Evolutionary conservation across 345 rosid genomes (phyloP).

Genomic region (Conringia planisiliqua): DNA sequence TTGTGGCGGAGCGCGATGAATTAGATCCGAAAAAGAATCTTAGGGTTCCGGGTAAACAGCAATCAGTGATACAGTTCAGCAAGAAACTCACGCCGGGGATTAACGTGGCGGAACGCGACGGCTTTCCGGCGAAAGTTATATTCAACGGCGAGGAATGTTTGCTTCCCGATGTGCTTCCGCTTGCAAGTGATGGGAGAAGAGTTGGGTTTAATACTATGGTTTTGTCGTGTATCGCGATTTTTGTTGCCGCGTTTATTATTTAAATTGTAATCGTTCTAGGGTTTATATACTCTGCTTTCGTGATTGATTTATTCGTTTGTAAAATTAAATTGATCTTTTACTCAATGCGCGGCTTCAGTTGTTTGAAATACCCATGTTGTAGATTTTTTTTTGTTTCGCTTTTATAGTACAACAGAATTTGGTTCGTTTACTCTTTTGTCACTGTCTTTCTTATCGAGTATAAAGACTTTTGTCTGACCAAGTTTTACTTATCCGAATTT

Average conservation of each 20-base stretch:
- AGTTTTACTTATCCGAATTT: not conserved
- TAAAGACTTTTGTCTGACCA: not conserved
- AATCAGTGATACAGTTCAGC: conserved; percentile 75
- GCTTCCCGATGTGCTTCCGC: conserved; percentile 60
- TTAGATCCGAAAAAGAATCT: conserved; percentile 50
- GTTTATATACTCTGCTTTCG: not conserved
- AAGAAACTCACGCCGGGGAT: conserved; percentile 75
- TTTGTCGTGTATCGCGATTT: not conserved
- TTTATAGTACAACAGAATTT: not conserved
- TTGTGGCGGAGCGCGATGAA: conserved; percentile 66
- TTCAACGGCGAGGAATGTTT: conserved; percentile 95
- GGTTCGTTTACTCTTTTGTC: not conserved
- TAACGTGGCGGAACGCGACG: conserved; percentile 67
- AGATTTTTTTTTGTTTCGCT: not conserved
- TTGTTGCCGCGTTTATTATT: not conserved
- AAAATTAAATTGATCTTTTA: conserved; percentile 7
- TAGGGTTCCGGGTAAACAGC: conserved; percentile 92
- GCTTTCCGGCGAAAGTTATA: conserved; percentile 86
- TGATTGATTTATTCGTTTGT: conserved; percentile 27
- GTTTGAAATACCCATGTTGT: not conserved
- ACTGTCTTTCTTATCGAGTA: not conserved
- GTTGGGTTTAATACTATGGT: not conserved
- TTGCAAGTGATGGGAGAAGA: conserved; percentile 37
- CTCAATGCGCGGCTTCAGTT: not conserved
- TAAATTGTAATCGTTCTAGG: not conserved